Evolutionary conservation across 805 yeast species (phyloP).

Genomic region (Candida xiaguanensis): DNA sequence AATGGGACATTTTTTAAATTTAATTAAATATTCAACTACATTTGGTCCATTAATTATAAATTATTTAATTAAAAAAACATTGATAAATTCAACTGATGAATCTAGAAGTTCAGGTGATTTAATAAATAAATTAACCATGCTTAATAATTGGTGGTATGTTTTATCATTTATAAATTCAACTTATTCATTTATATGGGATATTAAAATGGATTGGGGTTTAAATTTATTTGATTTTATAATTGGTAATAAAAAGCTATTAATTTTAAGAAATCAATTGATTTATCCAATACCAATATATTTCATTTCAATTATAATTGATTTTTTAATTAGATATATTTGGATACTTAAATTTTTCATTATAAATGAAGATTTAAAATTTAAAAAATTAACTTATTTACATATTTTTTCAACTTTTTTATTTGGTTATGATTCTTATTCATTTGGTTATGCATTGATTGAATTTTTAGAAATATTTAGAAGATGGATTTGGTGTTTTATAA

Average conservation of each 20-base stretch:
- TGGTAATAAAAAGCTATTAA: conserved; percentile 11
- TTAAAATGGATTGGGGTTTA: conserved; percentile 84
- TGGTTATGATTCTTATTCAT: conserved; percentile 38
- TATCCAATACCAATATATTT: conserved; percentile 40
- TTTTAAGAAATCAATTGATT: conserved; percentile 17
- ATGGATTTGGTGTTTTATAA: conserved; percentile 85
- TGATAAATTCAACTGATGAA: conserved; percentile 11
- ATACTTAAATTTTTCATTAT: conserved; percentile 48
- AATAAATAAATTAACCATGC: conserved; percentile 13
- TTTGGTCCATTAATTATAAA: conserved; percentile 35
- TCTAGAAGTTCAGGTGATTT: conserved; percentile 12
- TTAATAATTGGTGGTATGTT: conserved; percentile 42
- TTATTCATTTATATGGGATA: conserved; percentile 87
- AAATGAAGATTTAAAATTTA: conserved; percentile 17
- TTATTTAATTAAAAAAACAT: conserved; percentile 21
- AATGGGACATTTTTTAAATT: conserved; percentile 60
- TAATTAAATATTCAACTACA: conserved; percentile 69
- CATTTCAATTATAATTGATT: conserved; percentile 57
- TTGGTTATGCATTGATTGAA: conserved; percentile 67
- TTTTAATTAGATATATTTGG: conserved; percentile 75
- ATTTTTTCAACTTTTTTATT: conserved; percentile 28
- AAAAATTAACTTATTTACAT: conserved; percentile 12
- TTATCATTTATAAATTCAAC: conserved; percentile 58
- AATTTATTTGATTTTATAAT: conserved; percentile 42
- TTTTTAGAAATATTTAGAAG: conserved; percentile 75